Evolutionary conservation across 805 yeast species (phyloP), one percentile per base, ranked within the genome.

Genomic region (Debaryomyces prosopidis): DNA sequence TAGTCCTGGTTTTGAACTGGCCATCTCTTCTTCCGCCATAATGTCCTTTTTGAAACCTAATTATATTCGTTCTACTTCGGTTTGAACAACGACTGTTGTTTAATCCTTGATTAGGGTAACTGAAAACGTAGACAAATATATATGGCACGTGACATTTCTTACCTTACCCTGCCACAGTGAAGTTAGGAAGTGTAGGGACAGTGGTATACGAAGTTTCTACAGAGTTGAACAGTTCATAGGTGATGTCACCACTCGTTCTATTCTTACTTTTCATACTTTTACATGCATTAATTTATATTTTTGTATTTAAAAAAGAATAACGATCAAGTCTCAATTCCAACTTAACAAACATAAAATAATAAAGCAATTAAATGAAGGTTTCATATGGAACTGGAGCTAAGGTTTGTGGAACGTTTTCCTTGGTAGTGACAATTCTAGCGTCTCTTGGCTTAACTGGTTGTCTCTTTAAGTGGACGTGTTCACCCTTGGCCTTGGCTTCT

Each of bases 301-400:
- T 34, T 31, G 26, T 40, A 35, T 28, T 34, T 42, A 35, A 20
- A 42, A 34, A 30, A 31, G 32, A 39, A 39, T 12, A 30, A 39
- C 19, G 31, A 39, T 20, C 30, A 20, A 36, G 23, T 36, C 39
- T 17, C 39, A 36, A 36, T 35, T 17, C 26, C 31, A 23, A 15
- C 40, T 37, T 37, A n/a, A 37, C 16, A 26, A 20, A 23, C 28
- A 37, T 14, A 37, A 17, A 37, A 19, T 20, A 26, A 26, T 26
- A 20, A 38, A 38, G 32, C 41, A 38, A 27, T 87, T 90, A 94
- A 81, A 94, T 94, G 87, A 85, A 92, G 73, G 99, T 94, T 84
- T 94, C 99, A 87, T 94, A 94, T 73, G 99, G 87, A 81, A 89
- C 91, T 79, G 99, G 98, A 72, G 97, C 94, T 79, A 94, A 85